A percentile compares a stretch with the other conserved stretches of the same genome.
Evolutionary conservation across 1,284 basidiomycete genomes (phyloP).

Genomic region (Apiotrichum sp.): DNA sequence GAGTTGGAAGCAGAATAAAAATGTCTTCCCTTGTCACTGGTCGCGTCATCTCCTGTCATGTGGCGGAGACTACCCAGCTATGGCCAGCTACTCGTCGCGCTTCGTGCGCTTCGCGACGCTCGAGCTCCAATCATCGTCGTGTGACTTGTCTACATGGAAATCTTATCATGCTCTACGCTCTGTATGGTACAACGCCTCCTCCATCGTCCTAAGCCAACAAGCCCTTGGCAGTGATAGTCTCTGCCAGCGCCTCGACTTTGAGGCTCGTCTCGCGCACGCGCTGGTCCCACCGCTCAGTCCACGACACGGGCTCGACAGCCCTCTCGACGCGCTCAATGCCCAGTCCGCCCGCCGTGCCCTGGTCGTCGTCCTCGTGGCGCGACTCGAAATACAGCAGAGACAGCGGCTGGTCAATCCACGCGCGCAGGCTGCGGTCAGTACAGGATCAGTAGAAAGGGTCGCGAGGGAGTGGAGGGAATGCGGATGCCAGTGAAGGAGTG

Average conservation of each 20-base stretch:
- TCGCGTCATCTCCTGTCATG: too few species aligned
- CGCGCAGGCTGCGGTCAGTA: constrained; percentile 54
- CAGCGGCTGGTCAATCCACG: constrained; percentile 89
- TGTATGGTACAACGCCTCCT: too few species aligned
- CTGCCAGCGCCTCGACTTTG: constrained; percentile 53
- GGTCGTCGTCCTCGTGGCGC: constrained; percentile 69
- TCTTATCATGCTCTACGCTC: too few species aligned
- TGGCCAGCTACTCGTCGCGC: too few species aligned
- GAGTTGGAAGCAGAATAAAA: too few species aligned
- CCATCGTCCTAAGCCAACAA: neutral
- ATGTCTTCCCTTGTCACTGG: too few species aligned
- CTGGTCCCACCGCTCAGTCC: constrained; percentile 85
- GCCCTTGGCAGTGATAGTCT: neutral
- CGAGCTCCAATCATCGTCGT: too few species aligned
- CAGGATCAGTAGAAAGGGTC: neutral
- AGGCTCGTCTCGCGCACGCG: constrained; percentile 78
- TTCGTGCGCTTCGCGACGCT: too few species aligned
- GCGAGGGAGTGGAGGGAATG: neutral
- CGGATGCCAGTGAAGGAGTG: too few species aligned
- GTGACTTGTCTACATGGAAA: too few species aligned
- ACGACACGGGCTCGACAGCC: constrained; percentile 72
- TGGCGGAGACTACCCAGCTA: too few species aligned
- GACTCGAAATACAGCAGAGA: constrained; percentile 86
- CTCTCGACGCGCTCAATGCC: constrained; percentile 65
- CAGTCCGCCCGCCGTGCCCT: constrained; percentile 84